Evolutionary conservation across 352 stramenopile genomes (phyloP), one percentile per base, ranked within the genome.

Genomic region (Phytophthora litchii): DNA sequence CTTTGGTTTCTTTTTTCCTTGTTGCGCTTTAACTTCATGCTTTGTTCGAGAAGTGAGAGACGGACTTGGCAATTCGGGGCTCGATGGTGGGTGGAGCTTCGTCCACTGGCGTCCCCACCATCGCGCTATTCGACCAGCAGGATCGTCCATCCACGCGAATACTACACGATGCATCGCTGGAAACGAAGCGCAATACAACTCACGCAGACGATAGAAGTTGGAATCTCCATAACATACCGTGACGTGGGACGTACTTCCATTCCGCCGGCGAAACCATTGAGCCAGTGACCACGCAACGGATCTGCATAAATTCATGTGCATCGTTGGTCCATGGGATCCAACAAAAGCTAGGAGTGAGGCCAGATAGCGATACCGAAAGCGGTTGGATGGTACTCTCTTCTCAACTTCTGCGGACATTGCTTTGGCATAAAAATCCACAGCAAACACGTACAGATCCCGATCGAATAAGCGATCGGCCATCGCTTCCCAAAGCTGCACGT

Each of bases 141-240:
- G 72, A 1, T 31, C 52, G 34, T 76, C 72, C n/a, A 78, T 31
- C 69, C 70, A 76, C 7, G 46, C 62, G 38, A 84, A 82, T 13
- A 76, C 54, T 4, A 45, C 52, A 11, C 53, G 48, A 41, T 80
- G 75, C 41, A 84, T 80, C 4, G 37, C 37, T 25, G 55, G 60
- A 21, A 82, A 84, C 20, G 35, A 48, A n/a, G 8, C 27, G 29
- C 21, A 57, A 51, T 72, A 84, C 13, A 78, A 17, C 5, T n/a
- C 9, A 16, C 72, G 70, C 32, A 80, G n/a, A 5, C n/a, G 44
- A 52, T 77, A 80, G 45, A 63, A 82, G 23, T 64, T 9, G 3
- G 23, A 17, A 27, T 80, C 74, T 25, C 20, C 45, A 25, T 63
- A 80, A 8, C 40, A 66, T 12, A 8, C 6, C 4, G 29, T n/a